phyloP scores from a whole-genome alignment of 108 stramenopile species.

The Schizochytrium sp. region DNA sequence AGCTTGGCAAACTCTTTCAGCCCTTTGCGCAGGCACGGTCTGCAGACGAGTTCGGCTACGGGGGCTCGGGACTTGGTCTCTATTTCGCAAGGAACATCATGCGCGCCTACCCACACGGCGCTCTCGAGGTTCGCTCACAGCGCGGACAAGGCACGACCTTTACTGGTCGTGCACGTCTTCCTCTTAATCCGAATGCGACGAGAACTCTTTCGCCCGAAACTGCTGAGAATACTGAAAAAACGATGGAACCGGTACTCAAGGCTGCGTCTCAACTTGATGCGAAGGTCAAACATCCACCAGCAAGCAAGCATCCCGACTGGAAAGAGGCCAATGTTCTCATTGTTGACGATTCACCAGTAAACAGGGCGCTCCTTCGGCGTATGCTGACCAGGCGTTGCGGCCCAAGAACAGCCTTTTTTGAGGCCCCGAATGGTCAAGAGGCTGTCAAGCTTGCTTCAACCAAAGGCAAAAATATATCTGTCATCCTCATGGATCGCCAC shows the following conservation, averaged over 20 bases:
- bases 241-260: background rate
- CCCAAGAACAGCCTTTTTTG: background rate
- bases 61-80: constrained; percentile 24
- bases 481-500: constrained; percentile 61
- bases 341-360: background rate
- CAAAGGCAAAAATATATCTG: constrained; percentile 15
- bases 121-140: background rate
- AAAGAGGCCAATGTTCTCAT: background rate
- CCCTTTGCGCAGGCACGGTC: constrained; percentile 22
- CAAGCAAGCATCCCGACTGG: background rate
- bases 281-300: constrained; percentile 21
- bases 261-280: too few species aligned
- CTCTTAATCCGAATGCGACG: constrained; percentile 24
- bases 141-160: background rate
- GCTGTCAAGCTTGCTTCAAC: background rate
- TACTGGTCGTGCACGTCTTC: background rate
- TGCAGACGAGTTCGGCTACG: background rate
- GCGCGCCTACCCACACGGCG: background rate
- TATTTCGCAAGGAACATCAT: background rate
- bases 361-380: background rate
- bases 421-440: background rate
- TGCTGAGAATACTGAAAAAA: too few species aligned
- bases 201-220: too few species aligned
- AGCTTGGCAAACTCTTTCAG: constrained; percentile 27
- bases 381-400: background rate